Conservation (phyloP, 2,329 filamentous ascomycete genomes). For the Penicillium hesseltinei region DNA sequence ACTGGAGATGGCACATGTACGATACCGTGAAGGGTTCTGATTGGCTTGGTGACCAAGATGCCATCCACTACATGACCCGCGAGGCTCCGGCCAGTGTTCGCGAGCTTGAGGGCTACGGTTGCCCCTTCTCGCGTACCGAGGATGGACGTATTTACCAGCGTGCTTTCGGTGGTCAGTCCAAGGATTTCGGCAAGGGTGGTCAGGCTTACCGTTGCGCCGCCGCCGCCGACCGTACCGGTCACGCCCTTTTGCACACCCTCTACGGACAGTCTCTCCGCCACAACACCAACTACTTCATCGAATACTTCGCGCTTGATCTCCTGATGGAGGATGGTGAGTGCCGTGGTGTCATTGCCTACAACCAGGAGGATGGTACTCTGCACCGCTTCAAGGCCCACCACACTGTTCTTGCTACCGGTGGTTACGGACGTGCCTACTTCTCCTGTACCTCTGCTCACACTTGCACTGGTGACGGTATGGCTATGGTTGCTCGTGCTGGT, state of each 20-base stretch:
- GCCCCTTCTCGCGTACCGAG: slow-evolving; percentile 87
- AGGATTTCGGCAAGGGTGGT: slow-evolving; percentile 92
- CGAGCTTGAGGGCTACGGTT: slow-evolving; percentile 96
- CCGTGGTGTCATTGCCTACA: slow-evolving; percentile 94
- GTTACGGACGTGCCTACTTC: slow-evolving; percentile 98
- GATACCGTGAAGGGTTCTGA: slow-evolving; percentile 97
- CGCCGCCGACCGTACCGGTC: slow-evolving; percentile 92
- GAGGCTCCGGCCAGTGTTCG: slow-evolving; percentile 89
- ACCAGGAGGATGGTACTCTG: slow-evolving; percentile 96
- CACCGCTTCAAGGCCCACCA: slow-evolving; percentile 96
- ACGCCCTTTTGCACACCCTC: slow-evolving; percentile 95
- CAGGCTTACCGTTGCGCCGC: slow-evolving; percentile 97
- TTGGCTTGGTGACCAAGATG: slow-evolving; percentile 96
- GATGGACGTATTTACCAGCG: slow-evolving; percentile 98
- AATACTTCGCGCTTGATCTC: slow-evolving; percentile 95
- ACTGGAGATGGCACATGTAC: slow-evolving; percentile 99
- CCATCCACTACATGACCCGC: slow-evolving; percentile 97
- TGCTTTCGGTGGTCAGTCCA: slow-evolving; percentile 96
- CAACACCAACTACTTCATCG: slow-evolving; percentile 99
- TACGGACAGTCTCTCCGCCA: slow-evolving; percentile 96
- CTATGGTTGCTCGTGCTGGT: slow-evolving; percentile 96
- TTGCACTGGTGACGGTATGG: slow-evolving; percentile 98
- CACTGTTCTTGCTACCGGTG: slow-evolving; percentile 94
- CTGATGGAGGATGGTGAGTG: slow-evolving; percentile 98
- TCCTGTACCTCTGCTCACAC: slow-evolving; percentile 97